Evolutionary conservation across 148 eudicot genomes (phyloP), one percentile per base, ranked within the genome.

Genomic region (Rhododendron mucronatum): DNA sequence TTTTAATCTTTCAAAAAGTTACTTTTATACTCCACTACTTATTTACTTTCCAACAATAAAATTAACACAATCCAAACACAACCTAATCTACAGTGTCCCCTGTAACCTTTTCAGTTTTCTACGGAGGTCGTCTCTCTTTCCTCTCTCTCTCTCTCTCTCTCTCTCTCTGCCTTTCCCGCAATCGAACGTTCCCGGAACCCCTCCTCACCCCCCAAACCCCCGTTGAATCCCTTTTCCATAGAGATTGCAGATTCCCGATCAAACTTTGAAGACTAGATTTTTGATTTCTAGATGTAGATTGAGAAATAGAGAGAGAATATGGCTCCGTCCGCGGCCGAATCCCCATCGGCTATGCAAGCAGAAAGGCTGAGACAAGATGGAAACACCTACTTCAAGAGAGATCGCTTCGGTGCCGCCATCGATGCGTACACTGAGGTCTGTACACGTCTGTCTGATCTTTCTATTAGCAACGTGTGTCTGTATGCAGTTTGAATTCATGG

Each of bases 341-440:
- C 67, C 44, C 78, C 86, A 65, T 91, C 85, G 81, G 86, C 90
- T 10, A 87, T 89, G 45, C 98, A 93, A 57, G 99, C 99, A 47
- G 99, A 96, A 87, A 91, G 88, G 76, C 88, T 95, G 15, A 91
- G 89, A 41, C 92, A 88, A 88, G 93, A 95, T 55, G 99, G 99
- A 18, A 96, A 96, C 87, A 23, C 4, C 4, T 93, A 82, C 86
- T 96, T 95, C 88, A 92, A 91, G 65, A 96, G 92, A 84, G 85
- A 87, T 9, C 87, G 93, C 15, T 92, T 93, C 47, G 93, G 91
- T 23, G 98, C 99, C 45, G 99, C 99, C 78, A 96, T 96, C 83
- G 98, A 95, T 90, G 99, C 99, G 50, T 96, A 96, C 67, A 96
- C 99, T 8, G 97, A 93, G 97, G 99, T 96, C 14, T 50, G 12